Conservation (phyloP, 176 grass and related monocot species). For the Bonia amplexicaulis region DNA sequence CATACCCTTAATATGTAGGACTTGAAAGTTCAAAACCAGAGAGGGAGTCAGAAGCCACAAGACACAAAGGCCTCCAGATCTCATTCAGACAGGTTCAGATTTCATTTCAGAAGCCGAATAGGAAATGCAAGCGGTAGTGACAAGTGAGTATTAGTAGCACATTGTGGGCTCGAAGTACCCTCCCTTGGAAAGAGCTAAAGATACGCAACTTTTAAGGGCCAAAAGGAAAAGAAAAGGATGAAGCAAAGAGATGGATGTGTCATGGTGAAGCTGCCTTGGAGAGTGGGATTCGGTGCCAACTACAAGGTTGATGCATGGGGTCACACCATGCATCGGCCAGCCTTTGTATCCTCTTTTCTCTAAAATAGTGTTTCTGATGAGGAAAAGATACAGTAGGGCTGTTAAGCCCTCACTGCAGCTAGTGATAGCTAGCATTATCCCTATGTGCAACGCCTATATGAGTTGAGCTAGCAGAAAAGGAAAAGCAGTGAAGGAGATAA, state of each 20-base stretch:
- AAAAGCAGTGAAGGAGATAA: slow-evolving; percentile 30
- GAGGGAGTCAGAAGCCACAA: slow-evolving; percentile 39
- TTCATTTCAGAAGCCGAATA: slow-evolving; percentile 9
- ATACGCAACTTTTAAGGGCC: slow-evolving; percentile 59
- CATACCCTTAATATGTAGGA: no score
- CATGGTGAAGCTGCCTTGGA: slow-evolving; percentile 59
- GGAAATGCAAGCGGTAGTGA: slow-evolving; percentile 7
- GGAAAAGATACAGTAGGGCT: slow-evolving; percentile 41
- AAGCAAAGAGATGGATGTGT: slow-evolving; percentile 45
- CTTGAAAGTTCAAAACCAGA: slow-evolving; percentile 28
- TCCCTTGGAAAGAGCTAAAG: slow-evolving; percentile 72
- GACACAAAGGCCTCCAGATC: slow-evolving; percentile 27
- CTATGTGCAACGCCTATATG: slow-evolving; percentile 36
- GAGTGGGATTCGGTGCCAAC: slow-evolving; percentile 70
- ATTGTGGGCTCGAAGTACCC: slow-evolving; percentile 32
- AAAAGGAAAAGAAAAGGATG: slow-evolving; percentile 44
- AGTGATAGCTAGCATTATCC: slow-evolving; percentile 46
- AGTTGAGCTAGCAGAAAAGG: slow-evolving; percentile 13
- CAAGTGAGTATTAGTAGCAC: slow-evolving; percentile 24
- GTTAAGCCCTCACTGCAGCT: slow-evolving; percentile 38
- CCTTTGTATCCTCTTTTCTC: slow-evolving; percentile 36
- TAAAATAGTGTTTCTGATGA: slow-evolving; percentile 47
- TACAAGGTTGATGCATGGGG: slow-evolving; percentile 69
- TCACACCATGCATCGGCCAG: slow-evolving; percentile 40
- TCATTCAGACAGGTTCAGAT: slow-evolving; percentile 39